Percentiles rank a stretch among this genome's conserved stretches.
Evolutionary conservation across 306 rosid species (phyloP).

Genomic region (Delonix regia): DNA sequence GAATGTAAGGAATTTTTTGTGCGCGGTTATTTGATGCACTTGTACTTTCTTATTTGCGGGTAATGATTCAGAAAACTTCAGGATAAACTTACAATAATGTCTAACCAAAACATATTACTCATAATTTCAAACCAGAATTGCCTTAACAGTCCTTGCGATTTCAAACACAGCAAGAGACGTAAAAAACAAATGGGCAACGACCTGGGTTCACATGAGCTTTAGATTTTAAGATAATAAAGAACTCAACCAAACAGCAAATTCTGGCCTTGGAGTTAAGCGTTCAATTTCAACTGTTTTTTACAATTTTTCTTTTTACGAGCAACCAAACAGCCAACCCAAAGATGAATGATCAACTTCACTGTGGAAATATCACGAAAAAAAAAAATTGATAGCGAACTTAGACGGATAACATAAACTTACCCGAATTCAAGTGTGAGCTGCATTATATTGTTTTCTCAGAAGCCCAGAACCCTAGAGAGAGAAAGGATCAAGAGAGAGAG

Average conservation of each 20-base stretch:
- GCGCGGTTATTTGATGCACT: neutral
- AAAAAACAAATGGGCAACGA: neutral
- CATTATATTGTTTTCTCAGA: conserved; percentile 47
- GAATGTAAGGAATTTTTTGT: neutral
- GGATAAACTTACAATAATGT: neutral
- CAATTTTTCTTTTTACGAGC: neutral
- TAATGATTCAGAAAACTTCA: neutral
- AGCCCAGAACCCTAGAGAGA: conserved; percentile 41
- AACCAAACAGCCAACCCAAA: neutral
- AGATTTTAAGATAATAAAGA: neutral
- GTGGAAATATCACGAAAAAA: neutral
- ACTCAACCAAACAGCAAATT: neutral
- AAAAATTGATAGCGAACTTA: neutral
- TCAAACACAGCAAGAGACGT: neutral
- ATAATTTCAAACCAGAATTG: neutral
- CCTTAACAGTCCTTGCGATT: neutral
- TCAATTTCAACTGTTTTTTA: neutral
- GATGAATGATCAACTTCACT: neutral
- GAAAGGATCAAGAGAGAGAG: neutral
- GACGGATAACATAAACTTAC: conserved; percentile 38
- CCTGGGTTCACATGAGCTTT: neutral
- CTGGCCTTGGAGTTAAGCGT: neutral
- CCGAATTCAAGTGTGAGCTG: conserved; percentile 87
- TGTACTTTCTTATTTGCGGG: no score
- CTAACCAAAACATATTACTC: neutral